Base-by-base conservation (phyloP, 768 basidiomycete genomes). In the Phaeotremella skinneri region DNA sequence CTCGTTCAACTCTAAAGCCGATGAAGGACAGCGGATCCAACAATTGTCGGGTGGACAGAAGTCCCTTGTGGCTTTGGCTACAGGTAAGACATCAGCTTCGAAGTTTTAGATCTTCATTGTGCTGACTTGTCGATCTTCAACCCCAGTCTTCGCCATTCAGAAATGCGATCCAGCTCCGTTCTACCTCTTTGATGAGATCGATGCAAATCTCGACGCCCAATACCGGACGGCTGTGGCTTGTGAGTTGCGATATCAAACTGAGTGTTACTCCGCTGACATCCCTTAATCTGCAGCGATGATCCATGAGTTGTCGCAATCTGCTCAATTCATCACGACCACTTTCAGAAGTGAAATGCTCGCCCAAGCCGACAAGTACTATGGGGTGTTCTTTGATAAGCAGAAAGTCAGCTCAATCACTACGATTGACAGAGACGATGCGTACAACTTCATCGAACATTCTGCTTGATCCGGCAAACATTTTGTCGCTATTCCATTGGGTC, bases 151-250 rank as follows among this genome's bases (percentile, higher is more conserved):
- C 70, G 91, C 94, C 16, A 98, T 98, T 66, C 96, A 99, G 78
- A 97, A 96, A 78, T 98, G 94, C 73, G 96, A 99, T 70, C 96
- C 96, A 1, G 94, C 96, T 0, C 96, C 96, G 1, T 99, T 99
- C 80, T 98, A 98, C 77, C 82, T 99, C n/a, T 98, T 99, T 69
- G 96, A 99, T 73, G 96, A 98, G 87, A 98, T 99, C 72, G 96
- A 99, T 71, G 96, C 96, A 53, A 97, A 97, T 69, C 82, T 99
- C 48, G 94, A 97, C 66, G 92, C 93, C 4, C 92, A 98, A 79
- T 96, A 97, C 61, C 89, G 94, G 26, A 96, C 94, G 7, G 91
- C 94, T 13, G 94, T 98, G 21, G 91, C 94, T 3, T 83, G 93
- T 93, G 69, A 74, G 90, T 79, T 13, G 21, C 9, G 3, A 31